phyloP scores from a whole-genome alignment of 148 eudicot genomes.

The Beta vulgaris region DNA sequence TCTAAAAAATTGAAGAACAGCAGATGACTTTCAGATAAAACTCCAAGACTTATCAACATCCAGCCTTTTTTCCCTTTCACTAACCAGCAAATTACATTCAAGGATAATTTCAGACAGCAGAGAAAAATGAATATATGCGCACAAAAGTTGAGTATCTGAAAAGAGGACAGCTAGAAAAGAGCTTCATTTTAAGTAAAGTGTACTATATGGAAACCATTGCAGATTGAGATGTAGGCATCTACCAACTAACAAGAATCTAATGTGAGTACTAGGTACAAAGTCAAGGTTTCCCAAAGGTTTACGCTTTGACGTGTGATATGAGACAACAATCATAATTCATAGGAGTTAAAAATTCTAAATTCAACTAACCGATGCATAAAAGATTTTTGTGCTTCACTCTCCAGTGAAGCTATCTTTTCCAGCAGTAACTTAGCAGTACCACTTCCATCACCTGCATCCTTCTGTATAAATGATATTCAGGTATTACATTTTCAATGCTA shows the following conservation, averaged over 20 bases:
- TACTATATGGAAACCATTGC: background rate
- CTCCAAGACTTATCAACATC: background rate
- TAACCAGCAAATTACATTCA: background rate
- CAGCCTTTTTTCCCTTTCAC: slow-evolving; percentile 6
- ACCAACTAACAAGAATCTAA: background rate
- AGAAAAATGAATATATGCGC: background rate
- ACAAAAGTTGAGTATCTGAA: background rate
- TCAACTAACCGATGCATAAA: slow-evolving; percentile 91
- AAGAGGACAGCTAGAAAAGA: background rate
- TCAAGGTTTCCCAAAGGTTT: background rate
- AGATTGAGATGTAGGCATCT: background rate
- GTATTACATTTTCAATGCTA: slow-evolving; percentile 10
- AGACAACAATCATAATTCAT: background rate
- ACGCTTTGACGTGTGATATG: background rate
- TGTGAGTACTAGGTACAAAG: background rate
- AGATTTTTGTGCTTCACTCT: slow-evolving; percentile 96
- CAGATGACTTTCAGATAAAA: background rate
- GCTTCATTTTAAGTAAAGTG: background rate
- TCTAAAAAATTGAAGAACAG: background rate
- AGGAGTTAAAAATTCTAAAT: background rate
- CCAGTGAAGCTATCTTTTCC: slow-evolving; percentile 80
- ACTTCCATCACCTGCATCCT: slow-evolving; percentile 76
- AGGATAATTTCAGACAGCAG: background rate
- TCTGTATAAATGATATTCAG: slow-evolving; percentile 25
- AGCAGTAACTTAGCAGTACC: slow-evolving; percentile 80